Conservation (phyloP, 1,284 basidiomycete genomes). For the Apiotrichum brassicae region DNA sequence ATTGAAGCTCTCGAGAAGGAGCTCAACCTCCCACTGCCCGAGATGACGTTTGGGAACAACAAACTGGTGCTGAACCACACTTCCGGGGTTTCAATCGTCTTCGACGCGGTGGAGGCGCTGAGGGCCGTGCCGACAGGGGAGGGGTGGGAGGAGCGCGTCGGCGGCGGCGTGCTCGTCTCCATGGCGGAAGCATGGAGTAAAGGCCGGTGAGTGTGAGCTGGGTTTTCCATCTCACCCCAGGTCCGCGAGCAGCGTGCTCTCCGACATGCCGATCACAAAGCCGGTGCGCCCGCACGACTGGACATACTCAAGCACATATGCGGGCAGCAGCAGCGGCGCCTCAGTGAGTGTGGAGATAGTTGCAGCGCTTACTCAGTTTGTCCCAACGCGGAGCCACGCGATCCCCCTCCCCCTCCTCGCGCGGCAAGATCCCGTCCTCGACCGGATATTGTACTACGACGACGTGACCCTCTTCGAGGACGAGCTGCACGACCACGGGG, state of each 20-base stretch:
- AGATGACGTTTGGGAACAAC: constrained; percentile 96
- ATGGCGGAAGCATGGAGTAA: constrained; percentile 92
- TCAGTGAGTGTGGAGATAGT: constrained; percentile 13
- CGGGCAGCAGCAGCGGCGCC: constrained; percentile 54
- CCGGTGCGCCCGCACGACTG: constrained; percentile 88
- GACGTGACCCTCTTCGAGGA: constrained; percentile 89
- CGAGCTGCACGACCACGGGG: constrained; percentile 89
- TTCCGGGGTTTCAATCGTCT: constrained; percentile 60
- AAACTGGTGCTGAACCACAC: constrained; percentile 53
- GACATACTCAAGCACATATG: constrained; percentile 90
- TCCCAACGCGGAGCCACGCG: constrained; percentile 54
- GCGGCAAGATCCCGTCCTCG: constrained; percentile 66
- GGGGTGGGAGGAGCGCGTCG: constrained; percentile 59
- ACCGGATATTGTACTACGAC: constrained; percentile 78
- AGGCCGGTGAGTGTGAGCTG: constrained; percentile 50
- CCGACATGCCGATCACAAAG: constrained; percentile 62
- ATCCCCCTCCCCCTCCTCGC: constrained; percentile 78
- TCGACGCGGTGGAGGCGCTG: constrained; percentile 66
- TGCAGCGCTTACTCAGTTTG: constrained; percentile 41
- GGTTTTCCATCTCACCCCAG: constrained; percentile 8
- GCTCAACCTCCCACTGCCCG: constrained; percentile 75
- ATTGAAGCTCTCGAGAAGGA: constrained; percentile 58
- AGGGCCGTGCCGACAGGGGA: constrained; percentile 68
- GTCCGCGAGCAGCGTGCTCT: constrained; percentile 18
- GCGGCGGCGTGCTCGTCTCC: constrained; percentile 86